Evolutionary conservation across 495 filamentous ascomycete genomes (phyloP), one percentile per base, ranked within the genome.

Genomic region (Aspergillus funiculosus): DNA sequence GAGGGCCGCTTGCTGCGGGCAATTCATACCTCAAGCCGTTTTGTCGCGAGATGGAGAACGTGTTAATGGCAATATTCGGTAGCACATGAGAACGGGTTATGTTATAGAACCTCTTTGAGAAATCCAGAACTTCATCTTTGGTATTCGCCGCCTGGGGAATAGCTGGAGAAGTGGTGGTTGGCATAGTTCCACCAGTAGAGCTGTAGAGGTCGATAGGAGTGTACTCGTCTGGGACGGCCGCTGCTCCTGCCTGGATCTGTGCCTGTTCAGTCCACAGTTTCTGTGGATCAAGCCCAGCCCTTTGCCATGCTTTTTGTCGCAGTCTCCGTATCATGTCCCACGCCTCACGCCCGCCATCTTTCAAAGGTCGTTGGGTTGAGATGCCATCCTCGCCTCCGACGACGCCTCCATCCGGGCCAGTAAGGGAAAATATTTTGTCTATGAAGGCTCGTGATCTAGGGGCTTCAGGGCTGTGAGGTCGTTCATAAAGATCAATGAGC

Each of bases 321-420:
- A 78, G 56, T 7, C 73, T 59, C 38, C 67, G 68, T 21, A 78
- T 69, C 75, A 78, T 74, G 22, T 70, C 62, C 75, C 75, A 78
- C 17, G 74, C 74, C 48, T 77, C 75, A 35, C 69, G 66, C 1
- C 74, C 74, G 9, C 74, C 74, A 40, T 78, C 74, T 49, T 71
- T 68, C 0, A 78, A 43, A 1, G 73, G 74, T 6, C 74, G 59
- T 43, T 69, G 66, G 0, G 64, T 64, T 4, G 69, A 67, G 10
- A 71, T 63, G 14, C 73, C 71, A 29, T 73, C 73, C 51, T 76
- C 74, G 5, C 71, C 72, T 18, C 72, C 72, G 13, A 71, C 66
- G 5, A 73, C 72, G 14, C 75, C 71, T 18, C 73, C 75, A 47
- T 77, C 66, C 8, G 74, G 69, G 6, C 72, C 72, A 17, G 73